Evolutionary conservation across 352 stramenopile genomes (phyloP).

Genomic region (Blastocystis sp.): DNA sequence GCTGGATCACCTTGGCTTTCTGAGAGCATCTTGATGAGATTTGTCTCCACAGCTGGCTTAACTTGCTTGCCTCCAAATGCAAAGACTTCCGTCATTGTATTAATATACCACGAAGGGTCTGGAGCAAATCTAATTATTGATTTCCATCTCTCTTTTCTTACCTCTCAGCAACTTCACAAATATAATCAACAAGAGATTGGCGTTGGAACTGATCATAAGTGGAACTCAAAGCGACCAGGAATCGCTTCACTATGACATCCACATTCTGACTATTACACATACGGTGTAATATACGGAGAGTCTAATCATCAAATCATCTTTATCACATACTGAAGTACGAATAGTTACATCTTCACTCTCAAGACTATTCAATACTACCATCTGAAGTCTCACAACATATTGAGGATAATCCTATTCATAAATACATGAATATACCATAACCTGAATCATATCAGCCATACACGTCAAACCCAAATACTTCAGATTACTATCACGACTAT

Average conservation of each 20-base stretch:
- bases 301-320: constrained; percentile 88
- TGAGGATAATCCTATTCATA: constrained; percentile 1
- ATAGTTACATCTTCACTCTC: constrained; percentile 98
- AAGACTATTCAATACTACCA: constrained; percentile 98
- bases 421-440: constrained; percentile 67
- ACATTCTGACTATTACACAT: constrained; percentile 67
- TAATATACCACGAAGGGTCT: constrained; percentile 59
- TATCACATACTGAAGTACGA: constrained; percentile 78
- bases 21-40: constrained; percentile 44
- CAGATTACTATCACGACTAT: constrained; percentile 89
- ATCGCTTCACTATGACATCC: constrained; percentile 93
- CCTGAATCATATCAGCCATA: constrained; percentile 93
- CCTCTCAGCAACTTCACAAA: constrained; percentile 55
- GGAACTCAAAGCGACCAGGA: constrained; percentile 89
- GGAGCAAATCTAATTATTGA: constrained; percentile 50
- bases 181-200: constrained; percentile 79
- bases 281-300: constrained; percentile 40
- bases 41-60: constrained; percentile 23
- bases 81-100: constrained; percentile 62
- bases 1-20: constrained; percentile 47
- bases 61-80: constrained; percentile 49
- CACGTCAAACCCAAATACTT: constrained; percentile 98
- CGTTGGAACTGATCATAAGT: constrained; percentile 93
- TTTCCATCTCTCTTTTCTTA: neutral
- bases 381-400: constrained; percentile 70